Evolutionary conservation across 495 filamentous ascomycete genomes (phyloP).

Genomic region (Penicillium nucicola): DNA sequence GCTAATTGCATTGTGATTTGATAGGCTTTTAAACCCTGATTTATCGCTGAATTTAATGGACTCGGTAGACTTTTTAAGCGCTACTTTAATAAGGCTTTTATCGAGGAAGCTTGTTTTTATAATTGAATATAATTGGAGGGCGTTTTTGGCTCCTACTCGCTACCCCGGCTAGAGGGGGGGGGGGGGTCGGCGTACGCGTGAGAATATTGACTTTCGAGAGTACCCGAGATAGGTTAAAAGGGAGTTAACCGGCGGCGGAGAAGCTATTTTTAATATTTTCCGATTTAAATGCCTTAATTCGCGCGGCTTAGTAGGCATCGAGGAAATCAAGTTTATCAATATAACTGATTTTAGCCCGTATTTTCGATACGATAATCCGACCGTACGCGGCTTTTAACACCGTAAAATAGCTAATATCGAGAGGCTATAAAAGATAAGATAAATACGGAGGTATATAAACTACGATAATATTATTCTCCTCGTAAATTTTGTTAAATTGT

Average conservation of each 20-base stretch:
- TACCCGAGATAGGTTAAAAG: conserved; percentile 5
- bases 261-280: conserved; percentile 2
- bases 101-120: neutral
- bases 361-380: neutral
- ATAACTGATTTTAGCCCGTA: neutral
- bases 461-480: neutral
- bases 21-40: neutral
- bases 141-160: neutral
- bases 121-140: neutral
- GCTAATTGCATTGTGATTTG: neutral
- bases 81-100: neutral
- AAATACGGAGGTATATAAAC: neutral
- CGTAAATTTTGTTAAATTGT: neutral
- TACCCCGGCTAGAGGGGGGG: neutral
- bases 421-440: neutral
- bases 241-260: neutral
- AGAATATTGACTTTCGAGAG: conserved; percentile 7
- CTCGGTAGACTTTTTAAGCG: neutral
- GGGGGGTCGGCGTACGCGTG: conserved; percentile 1
- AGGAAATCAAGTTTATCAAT: conserved; percentile 7
- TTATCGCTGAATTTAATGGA: neutral
- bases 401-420: neutral
- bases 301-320: neutral
- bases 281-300: neutral
- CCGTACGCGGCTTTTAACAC: neutral